These are phyloP conservation scores for Theileria annulata DNA, from an alignment of 169 alveolate genomes.

Conservation along the genomic window DNA sequence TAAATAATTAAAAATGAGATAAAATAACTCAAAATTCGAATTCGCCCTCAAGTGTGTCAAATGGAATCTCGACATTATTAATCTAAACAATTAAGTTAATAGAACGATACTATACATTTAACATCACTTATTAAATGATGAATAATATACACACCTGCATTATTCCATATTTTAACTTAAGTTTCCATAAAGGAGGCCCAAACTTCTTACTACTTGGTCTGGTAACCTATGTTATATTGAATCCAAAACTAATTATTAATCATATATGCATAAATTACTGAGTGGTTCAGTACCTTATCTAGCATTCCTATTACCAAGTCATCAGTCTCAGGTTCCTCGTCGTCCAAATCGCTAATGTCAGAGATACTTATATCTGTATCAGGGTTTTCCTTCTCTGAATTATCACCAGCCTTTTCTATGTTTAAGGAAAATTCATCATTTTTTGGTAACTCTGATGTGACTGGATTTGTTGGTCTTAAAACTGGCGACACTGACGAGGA, in stretches of 20 bases:
- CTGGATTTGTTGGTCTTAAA: neutral
- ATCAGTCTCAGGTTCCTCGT: constrained; percentile 61
- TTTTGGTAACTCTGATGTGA: neutral
- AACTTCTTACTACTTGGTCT: constrained; percentile 64
- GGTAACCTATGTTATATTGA: constrained; percentile 27
- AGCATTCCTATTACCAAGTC: constrained; percentile 64
- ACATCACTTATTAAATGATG: neutral
- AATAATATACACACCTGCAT: constrained; percentile 40
- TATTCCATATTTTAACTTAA: constrained; percentile 53
- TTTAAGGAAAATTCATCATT: neutral
- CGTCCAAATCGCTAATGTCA: constrained; percentile 66
- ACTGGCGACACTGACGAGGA: neutral
- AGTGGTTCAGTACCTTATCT: constrained; percentile 43
- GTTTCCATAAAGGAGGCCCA: constrained; percentile 57
- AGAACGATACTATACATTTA: neutral
- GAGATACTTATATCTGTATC: constrained; percentile 46
- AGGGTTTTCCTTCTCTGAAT: constrained; percentile 14
- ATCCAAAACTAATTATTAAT: no score
- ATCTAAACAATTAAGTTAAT: constrained; percentile 24
- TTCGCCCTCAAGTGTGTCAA: constrained; percentile 68
- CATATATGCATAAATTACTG: no score
- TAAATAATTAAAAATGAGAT: constrained; percentile 8
- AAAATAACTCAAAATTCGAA: constrained; percentile 56
- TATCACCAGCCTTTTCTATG: neutral
- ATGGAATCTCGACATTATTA: constrained; percentile 62